Base-by-base conservation (phyloP, 2,329 filamentous ascomycete species). In the Fusarium setosum region DNA sequence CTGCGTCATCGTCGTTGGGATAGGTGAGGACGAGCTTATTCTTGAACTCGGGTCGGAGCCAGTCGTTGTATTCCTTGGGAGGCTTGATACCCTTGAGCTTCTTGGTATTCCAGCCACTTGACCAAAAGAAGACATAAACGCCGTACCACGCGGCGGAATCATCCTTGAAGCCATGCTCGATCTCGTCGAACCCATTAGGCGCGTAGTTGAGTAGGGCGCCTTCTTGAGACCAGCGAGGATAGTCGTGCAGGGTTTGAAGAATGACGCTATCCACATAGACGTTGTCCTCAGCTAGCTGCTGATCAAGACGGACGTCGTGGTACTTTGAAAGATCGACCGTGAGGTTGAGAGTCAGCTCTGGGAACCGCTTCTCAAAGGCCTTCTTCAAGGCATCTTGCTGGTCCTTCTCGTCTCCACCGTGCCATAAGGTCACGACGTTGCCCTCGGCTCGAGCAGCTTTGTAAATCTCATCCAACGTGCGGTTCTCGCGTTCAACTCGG, bases 291-390 rank as follows among this genome's bases (percentile, higher is more conserved):
- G 77, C 79, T 3, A 85, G 71, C 55, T 83, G 81, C 34, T 78
- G 70, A 64, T 88, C 83, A 7, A 86, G 63, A 7, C 75, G 74
- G 18, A 67, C 75, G 56, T 85, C 82, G 64, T 84, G 84, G 61
- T 87, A 87, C 67, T 87, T 87, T 58, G 84, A 86, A 0, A 87
- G 68, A 59, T 86, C 84, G 35, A 86, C 82, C 0, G 84, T 86
- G 32, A 85, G 48, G 64, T 87, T 85, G 13, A 87, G 77, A 4
- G 77, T 82, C 56, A 86, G 80, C 7, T 79, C 79, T 0, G 84
- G 84, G 64, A 86, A 87, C 1, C 76, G 74, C 2, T 69, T 61
- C 60, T 84, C 82, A 59, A 85, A 86, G 1, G 76, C 76, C 4
- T 71, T 37, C 67, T 82, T 84, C 8, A 84, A 60, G 4, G 12